Conservation (phyloP, 768 basidiomycete genomes). For the Panellus pusillus region DNA sequence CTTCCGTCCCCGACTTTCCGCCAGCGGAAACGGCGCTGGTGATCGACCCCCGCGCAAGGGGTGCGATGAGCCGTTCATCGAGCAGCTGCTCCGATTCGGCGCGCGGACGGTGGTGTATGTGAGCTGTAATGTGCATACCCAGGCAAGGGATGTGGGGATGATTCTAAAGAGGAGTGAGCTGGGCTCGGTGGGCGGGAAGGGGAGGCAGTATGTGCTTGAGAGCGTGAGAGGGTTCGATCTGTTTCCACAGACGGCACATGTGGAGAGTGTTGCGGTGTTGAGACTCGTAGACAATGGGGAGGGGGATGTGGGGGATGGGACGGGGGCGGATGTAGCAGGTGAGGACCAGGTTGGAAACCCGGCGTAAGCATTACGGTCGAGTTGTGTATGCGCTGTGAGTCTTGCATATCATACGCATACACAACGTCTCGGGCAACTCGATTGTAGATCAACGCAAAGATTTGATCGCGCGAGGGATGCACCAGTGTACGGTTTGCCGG, state of each 20-base stretch:
- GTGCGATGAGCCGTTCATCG: conserved; percentile 76
- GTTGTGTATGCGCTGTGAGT: too few relatives aligned
- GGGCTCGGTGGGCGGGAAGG: neutral
- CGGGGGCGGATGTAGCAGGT: too few relatives aligned
- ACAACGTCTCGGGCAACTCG: too few relatives aligned
- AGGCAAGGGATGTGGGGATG: conserved; percentile 83
- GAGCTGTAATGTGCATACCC: conserved; percentile 94
- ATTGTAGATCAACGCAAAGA: too few relatives aligned
- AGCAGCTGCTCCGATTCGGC: conserved; percentile 73
- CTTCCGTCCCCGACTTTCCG: conserved; percentile 64
- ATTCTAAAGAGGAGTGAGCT: conserved; percentile 42
- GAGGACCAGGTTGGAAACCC: too few relatives aligned
- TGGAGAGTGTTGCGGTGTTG: conserved; percentile 78
- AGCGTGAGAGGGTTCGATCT: conserved; percentile 88
- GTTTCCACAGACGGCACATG: conserved; percentile 96
- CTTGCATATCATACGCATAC: too few relatives aligned
- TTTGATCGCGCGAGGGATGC: too few relatives aligned
- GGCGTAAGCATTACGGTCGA: too few relatives aligned
- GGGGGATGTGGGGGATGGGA: too few relatives aligned
- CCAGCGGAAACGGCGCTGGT: conserved; percentile 65
- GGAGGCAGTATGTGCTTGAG: conserved; percentile 39
- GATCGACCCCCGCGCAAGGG: conserved; percentile 96
- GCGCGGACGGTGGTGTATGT: conserved; percentile 80
- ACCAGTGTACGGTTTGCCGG: too few relatives aligned
- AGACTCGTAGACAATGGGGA: conserved; percentile 35